Conservation (phyloP, 164 flowering plant genomes). For the Akebia trifoliata region DNA sequence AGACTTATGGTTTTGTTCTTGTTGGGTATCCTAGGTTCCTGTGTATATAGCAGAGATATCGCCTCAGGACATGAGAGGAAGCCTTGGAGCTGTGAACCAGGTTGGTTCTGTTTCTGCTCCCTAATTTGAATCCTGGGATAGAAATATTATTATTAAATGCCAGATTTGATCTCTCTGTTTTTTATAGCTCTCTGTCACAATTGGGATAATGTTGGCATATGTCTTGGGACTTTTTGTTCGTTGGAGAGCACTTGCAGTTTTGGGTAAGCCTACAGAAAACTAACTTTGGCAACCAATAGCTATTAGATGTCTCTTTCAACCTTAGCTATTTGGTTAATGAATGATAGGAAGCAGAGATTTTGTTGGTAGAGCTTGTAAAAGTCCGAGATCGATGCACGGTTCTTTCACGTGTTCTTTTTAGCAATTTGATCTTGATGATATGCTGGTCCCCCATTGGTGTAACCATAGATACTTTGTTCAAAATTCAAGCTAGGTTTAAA, state of each 20-base stretch:
- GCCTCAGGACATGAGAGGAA: conserved; percentile 76
- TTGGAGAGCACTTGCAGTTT: conserved; percentile 77
- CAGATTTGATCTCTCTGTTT: neutral
- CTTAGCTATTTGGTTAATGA: neutral
- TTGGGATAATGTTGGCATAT: conserved; percentile 82
- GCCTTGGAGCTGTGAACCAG: conserved; percentile 70
- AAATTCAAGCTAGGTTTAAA: neutral
- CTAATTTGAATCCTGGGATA: neutral
- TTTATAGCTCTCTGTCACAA: conserved; percentile 74
- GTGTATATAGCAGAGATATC: conserved; percentile 90
- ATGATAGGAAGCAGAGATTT: too few relatives aligned
- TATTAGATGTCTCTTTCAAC: neutral
- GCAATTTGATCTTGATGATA: too few relatives aligned
- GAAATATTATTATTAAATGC: neutral
- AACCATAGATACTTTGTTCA: too few relatives aligned
- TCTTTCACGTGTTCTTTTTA: neutral
- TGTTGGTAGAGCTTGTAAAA: neutral
- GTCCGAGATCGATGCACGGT: neutral
- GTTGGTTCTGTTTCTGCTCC: conserved; percentile 22
- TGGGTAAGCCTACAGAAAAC: conserved; percentile 44
- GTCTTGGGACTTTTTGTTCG: conserved; percentile 67
- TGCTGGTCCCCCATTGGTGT: too few relatives aligned
- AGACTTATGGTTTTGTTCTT: neutral
- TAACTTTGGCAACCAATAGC: neutral
- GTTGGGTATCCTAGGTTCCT: conserved; percentile 51